Evolutionary conservation across 2,329 filamentous ascomycete species (phyloP), one percentile per base, ranked within the genome.

Genomic region (Aspergillaceae sp.): DNA sequence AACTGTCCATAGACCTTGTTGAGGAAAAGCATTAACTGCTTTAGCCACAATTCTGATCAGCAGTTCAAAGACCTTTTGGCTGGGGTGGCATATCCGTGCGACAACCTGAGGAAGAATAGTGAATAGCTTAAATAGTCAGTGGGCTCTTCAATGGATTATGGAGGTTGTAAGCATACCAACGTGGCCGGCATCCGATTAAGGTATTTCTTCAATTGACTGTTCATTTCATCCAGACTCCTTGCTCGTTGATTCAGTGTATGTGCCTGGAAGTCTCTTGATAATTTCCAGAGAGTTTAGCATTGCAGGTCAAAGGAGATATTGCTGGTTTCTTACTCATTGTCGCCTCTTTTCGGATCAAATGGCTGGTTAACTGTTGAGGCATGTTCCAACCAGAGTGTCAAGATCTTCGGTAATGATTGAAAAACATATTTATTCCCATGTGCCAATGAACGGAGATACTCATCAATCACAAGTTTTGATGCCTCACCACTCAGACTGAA

Each of bases 391-490:
- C 94, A 99, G 2, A 98, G 74, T 0, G 92, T 98, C 36, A 99
- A 70, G 40, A 96, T 77, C 51, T 94, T 86, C 0, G 92, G 94
- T 32, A 98, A 73, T 0, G 90, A 96, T 65, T 97, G 90, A 59
- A 95, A 94, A 38, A 96, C 80, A 65, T 97, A 96, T 67, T 97
- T 98, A 41, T 88, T 92, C 30, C 92, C 92, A 55, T 84, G 91
- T 29, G 83, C 82, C 40, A 96, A 77, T 2, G 90, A 94, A 29
- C 91, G 81, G 40, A 95, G 74, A 59, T 94, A 96, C 61, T 94
- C 96, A 59, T 96, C 89, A 53, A 97, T 87, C 33, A 98, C 87
- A 10, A 96, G 76, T 60, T 90, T 89, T 2, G 88, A 83, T 19
- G 84, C 80, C 62, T 96, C 90, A 35, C 92, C 94, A 7, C 80